These are phyloP conservation scores for Geotrichum histeridarum DNA, from an alignment of 1,139 yeast species.

Conservation along the genomic window DNA sequence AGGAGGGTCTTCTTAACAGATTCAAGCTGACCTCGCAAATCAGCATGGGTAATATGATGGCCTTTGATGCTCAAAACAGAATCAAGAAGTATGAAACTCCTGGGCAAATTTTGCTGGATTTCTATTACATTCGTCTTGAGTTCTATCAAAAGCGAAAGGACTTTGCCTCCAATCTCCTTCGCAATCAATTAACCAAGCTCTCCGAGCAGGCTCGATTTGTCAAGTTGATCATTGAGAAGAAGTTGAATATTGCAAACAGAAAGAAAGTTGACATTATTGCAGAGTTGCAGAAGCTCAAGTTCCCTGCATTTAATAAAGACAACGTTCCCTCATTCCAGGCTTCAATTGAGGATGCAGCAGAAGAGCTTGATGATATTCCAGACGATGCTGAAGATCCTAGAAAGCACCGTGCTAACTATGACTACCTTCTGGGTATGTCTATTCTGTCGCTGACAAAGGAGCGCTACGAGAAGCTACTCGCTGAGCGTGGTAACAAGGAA, in stretches of 20 bases:
- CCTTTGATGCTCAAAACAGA: constrained; percentile 88
- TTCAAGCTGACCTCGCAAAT: constrained; percentile 71
- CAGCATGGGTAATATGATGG: constrained; percentile 84
- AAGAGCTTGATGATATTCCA: constrained; percentile 33
- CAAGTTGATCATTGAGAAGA: constrained; percentile 76
- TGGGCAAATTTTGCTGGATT: constrained; percentile 75
- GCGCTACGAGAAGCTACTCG: constrained; percentile 71
- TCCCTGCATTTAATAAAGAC: constrained; percentile 69
- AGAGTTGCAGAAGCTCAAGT: constrained; percentile 57
- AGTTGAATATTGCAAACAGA: constrained; percentile 67
- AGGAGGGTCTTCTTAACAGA: constrained; percentile 73
- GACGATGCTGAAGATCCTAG: constrained; percentile 37
- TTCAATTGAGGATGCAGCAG: constrained; percentile 37
- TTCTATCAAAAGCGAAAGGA: constrained; percentile 90
- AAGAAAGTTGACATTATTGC: constrained; percentile 60
- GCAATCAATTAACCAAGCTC: constrained; percentile 68
- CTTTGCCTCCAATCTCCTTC: constrained; percentile 60
- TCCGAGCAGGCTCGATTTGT: constrained; percentile 87
- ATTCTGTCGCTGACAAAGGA: constrained; percentile 91
- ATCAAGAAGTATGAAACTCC: constrained; percentile 75
- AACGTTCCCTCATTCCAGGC: constrained; percentile 52
- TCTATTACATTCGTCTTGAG: constrained; percentile 79
- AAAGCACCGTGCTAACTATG: constrained; percentile 39
- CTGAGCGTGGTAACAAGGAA: constrained; percentile 69
- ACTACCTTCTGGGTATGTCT: constrained; percentile 66